Evolutionary conservation across 2,329 filamentous ascomycete genomes (phyloP).

Genomic region (Coniochaeta prunicola): DNA sequence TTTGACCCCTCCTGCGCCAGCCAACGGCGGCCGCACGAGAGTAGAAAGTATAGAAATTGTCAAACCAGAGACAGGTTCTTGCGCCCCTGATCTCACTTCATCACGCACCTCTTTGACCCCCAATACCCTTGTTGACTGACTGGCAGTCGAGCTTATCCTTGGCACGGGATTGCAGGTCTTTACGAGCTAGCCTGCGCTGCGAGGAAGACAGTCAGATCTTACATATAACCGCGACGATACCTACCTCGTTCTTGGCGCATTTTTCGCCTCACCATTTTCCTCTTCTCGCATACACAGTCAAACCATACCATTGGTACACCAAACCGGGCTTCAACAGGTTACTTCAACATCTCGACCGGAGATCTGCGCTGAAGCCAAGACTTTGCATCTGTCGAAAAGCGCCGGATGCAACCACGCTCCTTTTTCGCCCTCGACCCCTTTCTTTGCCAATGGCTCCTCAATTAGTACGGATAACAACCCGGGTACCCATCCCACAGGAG

Average conservation of each 20-base stretch:
- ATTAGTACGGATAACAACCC: constrained; percentile 25
- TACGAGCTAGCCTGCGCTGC: too few relatives aligned
- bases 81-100: background rate
- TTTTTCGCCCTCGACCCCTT: background rate
- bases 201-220: too few relatives aligned
- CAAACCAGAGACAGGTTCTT: background rate
- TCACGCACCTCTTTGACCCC: background rate
- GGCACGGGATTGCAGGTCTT: background rate
- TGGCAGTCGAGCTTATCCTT: background rate
- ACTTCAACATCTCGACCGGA: background rate
- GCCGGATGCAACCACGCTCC: background rate
- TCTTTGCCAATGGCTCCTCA: constrained; percentile 24
- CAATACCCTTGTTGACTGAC: background rate
- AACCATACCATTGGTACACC: background rate
- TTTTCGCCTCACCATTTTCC: background rate
- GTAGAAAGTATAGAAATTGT: background rate
- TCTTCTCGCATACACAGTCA: background rate
- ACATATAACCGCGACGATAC: background rate
- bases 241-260: background rate
- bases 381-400: background rate
- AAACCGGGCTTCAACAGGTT: background rate
- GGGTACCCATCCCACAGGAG: constrained; percentile 32
- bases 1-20: background rate
- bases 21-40: background rate
- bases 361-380: background rate